Evolutionary conservation across 176 grass and related monocot genomes (phyloP).

Genomic region (Eleusine indica): DNA sequence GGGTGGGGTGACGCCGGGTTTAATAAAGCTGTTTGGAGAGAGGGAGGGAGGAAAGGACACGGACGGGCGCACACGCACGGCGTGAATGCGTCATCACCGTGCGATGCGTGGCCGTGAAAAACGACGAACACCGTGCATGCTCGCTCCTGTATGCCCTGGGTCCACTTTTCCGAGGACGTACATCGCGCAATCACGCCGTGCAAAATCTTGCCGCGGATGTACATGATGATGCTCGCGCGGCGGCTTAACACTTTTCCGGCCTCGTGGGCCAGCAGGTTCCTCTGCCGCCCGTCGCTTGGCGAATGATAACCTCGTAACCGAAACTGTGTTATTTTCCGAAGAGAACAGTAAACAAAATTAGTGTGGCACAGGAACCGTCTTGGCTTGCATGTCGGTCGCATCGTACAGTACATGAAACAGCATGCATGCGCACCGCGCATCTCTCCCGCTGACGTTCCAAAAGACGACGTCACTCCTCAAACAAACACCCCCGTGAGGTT

Average conservation of each 20-base stretch:
- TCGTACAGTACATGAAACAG: not conserved
- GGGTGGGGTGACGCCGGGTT: not conserved
- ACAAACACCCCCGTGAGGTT: no score
- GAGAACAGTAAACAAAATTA: not conserved
- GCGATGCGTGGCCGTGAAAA: not conserved
- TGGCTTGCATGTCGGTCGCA: not conserved
- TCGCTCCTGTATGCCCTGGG: not conserved
- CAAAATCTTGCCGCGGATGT: constrained; percentile 15
- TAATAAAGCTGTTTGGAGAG: not conserved
- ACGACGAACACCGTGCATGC: not conserved
- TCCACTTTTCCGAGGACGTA: not conserved
- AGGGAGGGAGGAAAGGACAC: not conserved
- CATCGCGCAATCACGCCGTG: not conserved
- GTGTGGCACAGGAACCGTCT: not conserved
- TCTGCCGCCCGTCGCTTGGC: not conserved
- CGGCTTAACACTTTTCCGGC: not conserved
- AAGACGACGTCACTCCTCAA: not conserved
- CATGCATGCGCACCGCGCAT: not conserved
- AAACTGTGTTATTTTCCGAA: not conserved
- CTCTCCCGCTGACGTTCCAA: no score
- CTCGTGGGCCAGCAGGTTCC: not conserved
- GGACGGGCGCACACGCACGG: no score
- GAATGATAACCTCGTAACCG: not conserved
- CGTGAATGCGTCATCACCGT: no score
- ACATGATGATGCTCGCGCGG: no score